A percentile compares a stretch with the other conserved stretches of the same genome.
phyloP scores from a whole-genome alignment of 306 rosid species.

The Gastrolobium villosum region DNA sequence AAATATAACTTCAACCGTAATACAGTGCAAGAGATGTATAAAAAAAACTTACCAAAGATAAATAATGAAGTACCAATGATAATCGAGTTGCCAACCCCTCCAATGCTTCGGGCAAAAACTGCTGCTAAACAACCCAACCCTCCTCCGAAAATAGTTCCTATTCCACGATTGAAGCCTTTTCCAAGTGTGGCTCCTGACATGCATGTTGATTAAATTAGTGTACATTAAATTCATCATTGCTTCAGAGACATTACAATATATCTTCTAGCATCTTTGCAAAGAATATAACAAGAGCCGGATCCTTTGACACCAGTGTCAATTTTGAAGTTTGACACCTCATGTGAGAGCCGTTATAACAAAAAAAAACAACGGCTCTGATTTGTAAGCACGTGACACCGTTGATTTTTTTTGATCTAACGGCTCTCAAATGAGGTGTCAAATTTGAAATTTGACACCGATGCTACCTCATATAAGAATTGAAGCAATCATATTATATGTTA shows the following conservation, averaged over 20 bases:
- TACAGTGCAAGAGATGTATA: neutral
- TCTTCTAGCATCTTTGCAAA: neutral
- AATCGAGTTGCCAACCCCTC: conserved; percentile 66
- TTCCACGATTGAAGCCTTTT: conserved; percentile 86
- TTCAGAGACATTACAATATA: neutral
- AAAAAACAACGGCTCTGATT: too few relatives aligned
- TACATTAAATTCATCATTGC: neutral
- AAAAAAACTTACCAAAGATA: conserved; percentile 61
- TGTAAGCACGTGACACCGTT: too few relatives aligned
- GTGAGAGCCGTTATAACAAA: too few relatives aligned
- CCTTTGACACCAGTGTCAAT: too few relatives aligned
- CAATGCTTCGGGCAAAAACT: conserved; percentile 64
- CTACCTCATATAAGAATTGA: conserved; percentile 1
- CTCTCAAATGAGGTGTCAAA: too few relatives aligned
- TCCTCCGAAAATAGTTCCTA: conserved; percentile 87
- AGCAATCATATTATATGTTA: neutral
- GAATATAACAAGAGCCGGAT: too few relatives aligned
- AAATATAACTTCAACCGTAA: neutral
- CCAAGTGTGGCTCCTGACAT: conserved; percentile 84
- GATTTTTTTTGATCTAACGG: too few relatives aligned
- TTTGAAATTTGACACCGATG: too few relatives aligned
- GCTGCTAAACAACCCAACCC: conserved; percentile 79
- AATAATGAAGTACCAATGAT: conserved; percentile 63
- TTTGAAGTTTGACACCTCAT: too few relatives aligned
- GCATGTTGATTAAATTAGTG: neutral